Conservation (phyloP, 495 filamentous ascomycete genomes). For the Talaromyces ruber region DNA sequence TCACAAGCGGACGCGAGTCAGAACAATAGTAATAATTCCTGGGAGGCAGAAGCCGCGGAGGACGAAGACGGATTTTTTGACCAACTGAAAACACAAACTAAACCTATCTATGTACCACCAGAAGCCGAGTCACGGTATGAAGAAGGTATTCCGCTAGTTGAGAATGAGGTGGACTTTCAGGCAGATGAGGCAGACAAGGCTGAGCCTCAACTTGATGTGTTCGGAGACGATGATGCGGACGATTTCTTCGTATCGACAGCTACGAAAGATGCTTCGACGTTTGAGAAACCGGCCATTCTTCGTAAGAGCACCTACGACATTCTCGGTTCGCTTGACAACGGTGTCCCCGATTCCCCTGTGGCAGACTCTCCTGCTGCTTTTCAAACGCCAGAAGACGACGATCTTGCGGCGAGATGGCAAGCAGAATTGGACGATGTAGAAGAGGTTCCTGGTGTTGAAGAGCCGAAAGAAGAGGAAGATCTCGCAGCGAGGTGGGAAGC, state of each 20-base stretch:
- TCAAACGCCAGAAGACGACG: slow-evolving; percentile 10
- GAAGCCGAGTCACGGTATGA: slow-evolving; percentile 40
- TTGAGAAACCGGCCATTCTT: slow-evolving; percentile 14
- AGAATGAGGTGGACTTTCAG: slow-evolving; percentile 19
- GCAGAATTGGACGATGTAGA: slow-evolving; percentile 14
- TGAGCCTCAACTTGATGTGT: slow-evolving; percentile 18
- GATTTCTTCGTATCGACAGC: slow-evolving; percentile 26
- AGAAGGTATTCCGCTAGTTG: slow-evolving; percentile 37
- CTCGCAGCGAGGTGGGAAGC: slow-evolving; percentile 77
- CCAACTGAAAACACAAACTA: slow-evolving; percentile 40
- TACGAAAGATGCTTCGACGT: neutral
- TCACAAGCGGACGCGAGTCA: neutral
- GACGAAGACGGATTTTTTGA: slow-evolving; percentile 40
- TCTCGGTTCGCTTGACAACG: slow-evolving; percentile 21
- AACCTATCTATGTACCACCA: slow-evolving; percentile 34
- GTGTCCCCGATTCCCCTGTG: slow-evolving; percentile 18
- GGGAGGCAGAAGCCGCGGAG: slow-evolving; percentile 26
- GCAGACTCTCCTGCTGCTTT: slow-evolving; percentile 9
- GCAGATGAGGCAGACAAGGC: neutral
- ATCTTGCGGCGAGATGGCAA: slow-evolving; percentile 18
- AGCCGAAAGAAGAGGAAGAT: slow-evolving; percentile 42
- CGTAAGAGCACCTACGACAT: slow-evolving; percentile 39
- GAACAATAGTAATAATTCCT: slow-evolving; percentile 15
- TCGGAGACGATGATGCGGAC: slow-evolving; percentile 31
- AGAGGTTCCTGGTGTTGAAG: slow-evolving; percentile 10